These are phyloP conservation scores for Kwoniella heveanensis DNA, from an alignment of 768 basidiomycete genomes.

Conservation along the genomic window DNA sequence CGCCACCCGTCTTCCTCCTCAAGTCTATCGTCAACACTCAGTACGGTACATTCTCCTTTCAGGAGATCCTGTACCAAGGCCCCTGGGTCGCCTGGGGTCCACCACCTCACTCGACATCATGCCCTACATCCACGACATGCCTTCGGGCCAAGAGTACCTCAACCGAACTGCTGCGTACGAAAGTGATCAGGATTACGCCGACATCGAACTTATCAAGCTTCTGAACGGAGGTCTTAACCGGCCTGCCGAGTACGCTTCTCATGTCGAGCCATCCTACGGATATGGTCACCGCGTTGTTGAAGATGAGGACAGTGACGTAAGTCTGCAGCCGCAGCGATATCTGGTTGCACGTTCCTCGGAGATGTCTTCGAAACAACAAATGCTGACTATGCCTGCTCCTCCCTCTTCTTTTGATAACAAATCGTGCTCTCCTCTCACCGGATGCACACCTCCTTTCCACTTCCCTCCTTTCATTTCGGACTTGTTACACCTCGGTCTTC, in stretches of 20 bases:
- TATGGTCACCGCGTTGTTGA: slow-evolving; percentile 7
- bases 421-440: background rate
- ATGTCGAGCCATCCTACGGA: slow-evolving; percentile 2
- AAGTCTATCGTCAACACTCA: background rate
- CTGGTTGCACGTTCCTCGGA: background rate
- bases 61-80: slow-evolving; percentile 21
- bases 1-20: slow-evolving; percentile 1
- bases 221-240: slow-evolving; percentile 18
- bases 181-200: slow-evolving; percentile 10
- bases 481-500: slow-evolving; percentile 6
- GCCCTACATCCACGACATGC: slow-evolving; percentile 28
- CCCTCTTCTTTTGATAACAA: background rate
- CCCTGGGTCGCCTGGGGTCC: slow-evolving; percentile 25
- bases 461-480: slow-evolving; percentile 22
- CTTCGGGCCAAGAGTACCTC: background rate
- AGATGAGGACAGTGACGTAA: slow-evolving; percentile 23
- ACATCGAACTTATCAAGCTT: slow-evolving; percentile 24
- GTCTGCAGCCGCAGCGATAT: background rate
- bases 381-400: slow-evolving; percentile 15
- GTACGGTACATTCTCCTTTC: slow-evolving; percentile 14
- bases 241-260: background rate
- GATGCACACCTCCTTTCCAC: slow-evolving; percentile 5
- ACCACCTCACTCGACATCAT: slow-evolving; percentile 16
- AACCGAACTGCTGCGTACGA: background rate
- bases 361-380: background rate